Base-by-base conservation (phyloP, 2,329 filamentous ascomycete species). In the Eutypa lata region DNA sequence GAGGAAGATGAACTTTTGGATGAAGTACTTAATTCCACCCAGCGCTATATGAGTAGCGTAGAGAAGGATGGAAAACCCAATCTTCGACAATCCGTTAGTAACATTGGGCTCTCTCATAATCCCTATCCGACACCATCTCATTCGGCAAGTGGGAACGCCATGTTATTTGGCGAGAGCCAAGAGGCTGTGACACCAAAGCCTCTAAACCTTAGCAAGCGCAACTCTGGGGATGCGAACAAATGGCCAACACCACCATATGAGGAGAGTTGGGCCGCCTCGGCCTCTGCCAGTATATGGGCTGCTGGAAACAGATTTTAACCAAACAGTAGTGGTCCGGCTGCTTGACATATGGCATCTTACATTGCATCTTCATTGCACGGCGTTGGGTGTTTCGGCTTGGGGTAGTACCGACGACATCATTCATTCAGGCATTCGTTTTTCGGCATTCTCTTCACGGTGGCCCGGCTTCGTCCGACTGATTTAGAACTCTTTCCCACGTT, bases 241-340 rank as follows among this genome's bases (percentile, higher is more conserved):
- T 97, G 92, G 88, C 93, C 92, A 3, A 97, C 94, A 16, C 94
- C 94, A 21, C 93, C 94, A 3, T 96, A 97, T 62, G 92, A 96
- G 65, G 92, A 96, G 63, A 86, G 96, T 68, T 97, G 92, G 93
- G 91, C 88, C 18, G 85, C 88, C 8, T 87, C 89, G 42, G 89
- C 90, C 28, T 84, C 91, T 11, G 88, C 90, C 6, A 91, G 88
- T 72, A 91, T 92, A 60, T 88, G 89, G 76, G 87, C 88, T 50
- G 84, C 86, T 31, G 83, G 88, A 58, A 86, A 80, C 68, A 78
- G 81, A 60, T 81, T 86, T 63, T 87, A 73, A 71, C 22, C n/a
- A 55, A 51, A 58, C 62, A 69, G 52, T 68, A 48, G 42, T 40
- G 45, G 55, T 31, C 31, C 51, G 58, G 53, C 53, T 54, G 57